phyloP scores from a whole-genome alignment of 192 early-diverging fungal genomes.

The Linnemannia zychae region DNA sequence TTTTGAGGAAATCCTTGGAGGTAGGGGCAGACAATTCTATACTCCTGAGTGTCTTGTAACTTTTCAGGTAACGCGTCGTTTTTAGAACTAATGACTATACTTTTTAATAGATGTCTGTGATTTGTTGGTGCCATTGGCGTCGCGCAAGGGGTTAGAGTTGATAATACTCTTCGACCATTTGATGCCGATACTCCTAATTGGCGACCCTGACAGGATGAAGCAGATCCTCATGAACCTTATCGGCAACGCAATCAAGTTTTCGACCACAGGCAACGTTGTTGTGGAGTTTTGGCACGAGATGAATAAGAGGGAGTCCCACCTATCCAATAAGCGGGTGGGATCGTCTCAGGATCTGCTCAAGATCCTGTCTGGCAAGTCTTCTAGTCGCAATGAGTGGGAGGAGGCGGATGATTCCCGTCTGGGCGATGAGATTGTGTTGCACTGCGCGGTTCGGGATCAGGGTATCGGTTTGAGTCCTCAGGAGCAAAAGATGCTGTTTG shows the following conservation, averaged over 20 bases:
- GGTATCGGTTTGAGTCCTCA: constrained; percentile 49
- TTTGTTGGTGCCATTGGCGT: constrained; percentile 71
- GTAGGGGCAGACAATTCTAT: no score
- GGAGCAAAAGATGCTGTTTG: constrained; percentile 55
- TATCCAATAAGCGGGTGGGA: background rate
- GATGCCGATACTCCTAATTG: constrained; percentile 70
- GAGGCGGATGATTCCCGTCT: constrained; percentile 8
- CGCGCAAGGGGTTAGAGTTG: constrained; percentile 72
- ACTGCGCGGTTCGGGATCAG: constrained; percentile 45
- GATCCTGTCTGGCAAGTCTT: background rate
- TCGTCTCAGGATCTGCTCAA: constrained; percentile 6
- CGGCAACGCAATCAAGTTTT: constrained; percentile 80
- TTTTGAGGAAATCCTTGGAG: constrained; percentile 61
- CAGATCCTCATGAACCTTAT: constrained; percentile 83
- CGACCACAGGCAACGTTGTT: constrained; percentile 42
- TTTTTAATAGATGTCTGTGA: constrained; percentile 59
- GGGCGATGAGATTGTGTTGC: constrained; percentile 37
- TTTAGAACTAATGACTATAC: no score
- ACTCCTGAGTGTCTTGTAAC: no score
- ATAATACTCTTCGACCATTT: constrained; percentile 67
- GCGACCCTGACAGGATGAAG: constrained; percentile 75
- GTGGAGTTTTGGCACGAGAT: constrained; percentile 34
- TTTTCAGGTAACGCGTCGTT: no score
- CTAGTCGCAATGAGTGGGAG: background rate
- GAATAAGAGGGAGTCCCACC: constrained; percentile 2